These are phyloP conservation scores for Cryomyces minteri DNA, from an alignment of 495 filamentous ascomycete species.

Conservation along the genomic window DNA sequence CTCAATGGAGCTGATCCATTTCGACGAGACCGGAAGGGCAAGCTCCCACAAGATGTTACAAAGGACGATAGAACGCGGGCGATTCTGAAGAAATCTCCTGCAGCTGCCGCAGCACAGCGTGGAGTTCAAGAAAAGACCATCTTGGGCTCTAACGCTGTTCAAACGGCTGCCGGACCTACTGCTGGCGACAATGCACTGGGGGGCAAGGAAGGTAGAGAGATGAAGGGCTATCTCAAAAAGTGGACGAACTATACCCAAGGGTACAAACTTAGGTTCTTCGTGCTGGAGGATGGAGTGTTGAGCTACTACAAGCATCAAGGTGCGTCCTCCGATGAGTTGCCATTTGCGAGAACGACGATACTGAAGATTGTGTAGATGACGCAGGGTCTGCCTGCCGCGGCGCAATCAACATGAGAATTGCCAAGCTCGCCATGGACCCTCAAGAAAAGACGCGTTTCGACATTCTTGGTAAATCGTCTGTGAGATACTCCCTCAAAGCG, in stretches of 20 bases:
- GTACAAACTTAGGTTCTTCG: slow-evolving; percentile 95
- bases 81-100: slow-evolving; percentile 85
- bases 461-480: slow-evolving; percentile 93
- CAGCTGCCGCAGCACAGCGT: slow-evolving; percentile 81
- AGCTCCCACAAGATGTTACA: slow-evolving; percentile 89
- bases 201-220: slow-evolving; percentile 77
- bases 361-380: slow-evolving; percentile 39
- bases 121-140: slow-evolving; percentile 95
- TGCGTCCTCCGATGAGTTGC: slow-evolving; percentile 11
- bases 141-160: slow-evolving; percentile 38
- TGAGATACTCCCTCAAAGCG: slow-evolving; percentile 93
- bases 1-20: slow-evolving; percentile 98
- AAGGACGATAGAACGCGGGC: slow-evolving; percentile 79
- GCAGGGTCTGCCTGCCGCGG: slow-evolving; percentile 83
- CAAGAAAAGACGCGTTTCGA: slow-evolving; percentile 96
- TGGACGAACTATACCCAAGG: slow-evolving; percentile 98
- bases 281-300: slow-evolving; percentile 88
- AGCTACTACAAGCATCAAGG: slow-evolving; percentile 98
- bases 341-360: not conserved
- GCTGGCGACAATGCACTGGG: slow-evolving; percentile 44
- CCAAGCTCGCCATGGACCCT: slow-evolving; percentile 82
- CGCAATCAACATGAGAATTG: slow-evolving; percentile 96
- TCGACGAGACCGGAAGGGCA: slow-evolving; percentile 82
- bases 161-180: slow-evolving; percentile 26
- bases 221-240: slow-evolving; percentile 97